phyloP scores from a whole-genome alignment of 768 basidiomycete species.

The Tylopilus intermedius region DNA sequence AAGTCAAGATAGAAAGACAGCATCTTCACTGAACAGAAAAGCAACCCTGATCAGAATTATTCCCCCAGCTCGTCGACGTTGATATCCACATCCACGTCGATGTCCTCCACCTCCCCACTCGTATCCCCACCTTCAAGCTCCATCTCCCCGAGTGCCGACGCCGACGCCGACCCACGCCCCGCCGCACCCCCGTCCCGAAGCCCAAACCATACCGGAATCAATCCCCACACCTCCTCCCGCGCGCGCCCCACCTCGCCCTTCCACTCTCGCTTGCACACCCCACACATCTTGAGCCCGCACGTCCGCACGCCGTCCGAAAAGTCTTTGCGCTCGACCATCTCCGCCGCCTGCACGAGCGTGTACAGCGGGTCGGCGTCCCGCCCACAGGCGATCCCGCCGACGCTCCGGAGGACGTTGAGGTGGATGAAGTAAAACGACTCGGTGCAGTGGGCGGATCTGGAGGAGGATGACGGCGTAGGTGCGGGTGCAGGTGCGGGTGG shows the following conservation, averaged over 20 bases:
- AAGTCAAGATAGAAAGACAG: conserved; percentile 11
- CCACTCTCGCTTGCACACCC: conserved; percentile 47
- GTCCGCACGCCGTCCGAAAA: conserved; percentile 57
- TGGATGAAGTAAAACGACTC: conserved; percentile 75
- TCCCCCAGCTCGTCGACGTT: conserved; percentile 14
- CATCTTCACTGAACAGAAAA: conserved; percentile 9
- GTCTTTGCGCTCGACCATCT: conserved; percentile 69
- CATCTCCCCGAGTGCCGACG: not conserved
- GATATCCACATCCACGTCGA: conserved; percentile 3
- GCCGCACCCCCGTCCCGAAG: conserved; percentile 25
- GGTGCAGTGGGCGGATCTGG: conserved; percentile 38
- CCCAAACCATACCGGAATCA: conserved; percentile 63
- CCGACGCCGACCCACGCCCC: not conserved
- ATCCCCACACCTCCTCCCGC: conserved; percentile 56
- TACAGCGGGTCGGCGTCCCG: conserved; percentile 72
- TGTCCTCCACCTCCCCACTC: conserved; percentile 2
- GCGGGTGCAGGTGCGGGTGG: too few species aligned
- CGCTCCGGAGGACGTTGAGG: conserved; percentile 64
- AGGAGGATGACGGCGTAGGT: not conserved
- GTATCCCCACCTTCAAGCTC: not conserved
- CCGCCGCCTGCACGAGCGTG: conserved; percentile 61
- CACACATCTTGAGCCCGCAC: conserved; percentile 54
- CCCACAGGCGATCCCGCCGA: conserved; percentile 67
- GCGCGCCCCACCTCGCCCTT: conserved; percentile 37
- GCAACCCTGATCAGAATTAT: conserved; percentile 2